Evolutionary conservation across 768 basidiomycete species (phyloP), one percentile per base, ranked within the genome.

Genomic region (Cystobasidium ongulense): DNA sequence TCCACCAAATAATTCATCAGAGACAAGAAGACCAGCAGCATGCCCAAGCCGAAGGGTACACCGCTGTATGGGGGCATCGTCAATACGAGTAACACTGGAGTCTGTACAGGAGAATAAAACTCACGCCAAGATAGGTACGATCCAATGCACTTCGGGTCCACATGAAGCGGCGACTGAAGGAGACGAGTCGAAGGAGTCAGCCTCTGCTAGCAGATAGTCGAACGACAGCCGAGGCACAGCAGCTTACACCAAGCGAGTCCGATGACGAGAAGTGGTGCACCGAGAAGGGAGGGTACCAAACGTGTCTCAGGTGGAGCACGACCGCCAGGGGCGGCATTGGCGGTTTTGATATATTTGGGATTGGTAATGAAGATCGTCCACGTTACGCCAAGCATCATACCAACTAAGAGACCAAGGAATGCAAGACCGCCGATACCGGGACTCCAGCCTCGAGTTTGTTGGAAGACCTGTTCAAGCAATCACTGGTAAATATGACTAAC

Each of bases 101-200:
- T 29, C 17, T 18, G 25, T 38, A 64, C 25, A 7, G 13, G 7
- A 15, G 5, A 43, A 36, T 25, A 10, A 36, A 27, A 31, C 65
- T 52, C 46, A 67, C 65, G 66, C 86, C 43, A 89, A 80, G 79
- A 90, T 86, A 15, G 88, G 87, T 1, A 87, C 86, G 72, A 88
- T 85, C 86, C 86, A 89, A 77, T 86, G 89, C 0, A 87, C 78
- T 7, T 36, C 38, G 0, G 74, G 71, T 27, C 74, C 38, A 27
- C 29, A 27, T 35, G 63, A 76, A 2, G 78, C 78, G 78, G 80
- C 80, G 25, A 59, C 57, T 59, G 33, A 15, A 4, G 21, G 68
- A 38, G 78, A 72, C 33, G 27, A 23, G 31, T 41, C 10, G n/a
- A n/a, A n/a, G n/a, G n/a, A 18, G 36, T 38, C 59, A 27, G 25